These are phyloP conservation scores for Cytospora paraplurivora DNA, from an alignment of 2,329 filamentous ascomycete species.

Conservation along the genomic window DNA sequence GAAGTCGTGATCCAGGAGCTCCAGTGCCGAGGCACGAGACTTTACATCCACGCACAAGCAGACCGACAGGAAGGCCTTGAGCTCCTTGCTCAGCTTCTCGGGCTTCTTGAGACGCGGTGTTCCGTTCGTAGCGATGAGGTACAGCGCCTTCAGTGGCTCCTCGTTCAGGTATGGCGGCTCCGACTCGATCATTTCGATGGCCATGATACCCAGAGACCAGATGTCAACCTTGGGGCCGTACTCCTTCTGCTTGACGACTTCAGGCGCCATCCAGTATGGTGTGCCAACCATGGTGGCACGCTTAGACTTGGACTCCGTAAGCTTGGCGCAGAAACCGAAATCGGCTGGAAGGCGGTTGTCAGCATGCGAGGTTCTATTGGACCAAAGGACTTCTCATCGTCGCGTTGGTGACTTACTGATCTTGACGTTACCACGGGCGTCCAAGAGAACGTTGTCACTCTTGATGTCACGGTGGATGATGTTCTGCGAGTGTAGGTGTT, in stretches of 20 bases:
- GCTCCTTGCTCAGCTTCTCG: slow-evolving; percentile 95
- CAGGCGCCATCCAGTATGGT: slow-evolving; percentile 99
- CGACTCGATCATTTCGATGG: slow-evolving; percentile 99
- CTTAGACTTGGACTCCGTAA: slow-evolving; percentile 95
- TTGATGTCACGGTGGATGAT: slow-evolving; percentile 99
- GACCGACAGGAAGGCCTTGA: slow-evolving; percentile 95
- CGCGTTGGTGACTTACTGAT: slow-evolving; percentile 69
- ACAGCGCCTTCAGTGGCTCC: slow-evolving; percentile 94
- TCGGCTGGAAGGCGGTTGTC: slow-evolving; percentile 66
- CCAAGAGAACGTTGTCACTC: slow-evolving; percentile 95
- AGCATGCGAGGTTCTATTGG: slow-evolving; percentile 31
- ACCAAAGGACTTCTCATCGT: not conserved
- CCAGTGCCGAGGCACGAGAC: slow-evolving; percentile 86
- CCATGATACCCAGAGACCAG: slow-evolving; percentile 99
- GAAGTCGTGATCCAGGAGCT: slow-evolving; percentile 91
- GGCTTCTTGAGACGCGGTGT: slow-evolving; percentile 97
- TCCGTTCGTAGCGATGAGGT: slow-evolving; percentile 96
- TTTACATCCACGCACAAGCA: slow-evolving; percentile 97
- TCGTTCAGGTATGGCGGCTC: slow-evolving; percentile 98
- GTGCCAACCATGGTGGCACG: slow-evolving; percentile 99
- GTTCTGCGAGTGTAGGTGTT: slow-evolving; percentile 92
- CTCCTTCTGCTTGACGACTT: slow-evolving; percentile 99
- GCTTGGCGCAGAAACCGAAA: slow-evolving; percentile 98
- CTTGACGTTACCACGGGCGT: slow-evolving; percentile 94
- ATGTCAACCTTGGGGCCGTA: slow-evolving; percentile 98